These are phyloP conservation scores for Ormosia emarginata DNA, from an alignment of 306 rosid species.

Conservation along the genomic window DNA sequence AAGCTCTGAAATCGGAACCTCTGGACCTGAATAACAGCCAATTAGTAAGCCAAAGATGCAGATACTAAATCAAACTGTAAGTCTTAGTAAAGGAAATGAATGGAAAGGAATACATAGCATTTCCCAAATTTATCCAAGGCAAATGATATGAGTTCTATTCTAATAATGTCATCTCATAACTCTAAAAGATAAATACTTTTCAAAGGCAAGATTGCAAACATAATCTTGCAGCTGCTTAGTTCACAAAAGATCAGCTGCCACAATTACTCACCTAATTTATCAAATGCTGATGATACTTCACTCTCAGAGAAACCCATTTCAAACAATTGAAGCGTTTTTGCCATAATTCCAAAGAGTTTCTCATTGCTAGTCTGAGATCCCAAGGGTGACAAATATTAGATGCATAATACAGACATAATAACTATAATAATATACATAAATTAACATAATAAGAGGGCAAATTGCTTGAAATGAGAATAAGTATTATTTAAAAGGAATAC, in stretches of 20 bases:
- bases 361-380: slow-evolving; percentile 56
- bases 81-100: neutral
- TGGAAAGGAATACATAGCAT: neutral
- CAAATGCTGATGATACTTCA: slow-evolving; percentile 84
- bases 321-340: slow-evolving; percentile 75
- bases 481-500: neutral
- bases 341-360: slow-evolving; percentile 83
- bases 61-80: slow-evolving; percentile 20
- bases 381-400: slow-evolving; percentile 9
- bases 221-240: neutral
- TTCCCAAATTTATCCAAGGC: slow-evolving; percentile 14
- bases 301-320: slow-evolving; percentile 95
- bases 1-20: slow-evolving; percentile 61
- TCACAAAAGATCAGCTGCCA: slow-evolving; percentile 6
- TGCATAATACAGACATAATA: neutral
- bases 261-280: slow-evolving; percentile 67
- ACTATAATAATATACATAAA: neutral
- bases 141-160: neutral
- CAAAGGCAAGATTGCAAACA: slow-evolving; percentile 7
- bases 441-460: neutral
- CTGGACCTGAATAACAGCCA: slow-evolving; percentile 57
- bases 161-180: neutral
- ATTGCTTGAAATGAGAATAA: neutral
- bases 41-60: slow-evolving; percentile 8
- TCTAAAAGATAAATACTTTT: slow-evolving; percentile 8